Evolutionary conservation across 1,284 basidiomycete species (phyloP), one percentile per base, ranked within the genome.

Genomic region (Nidula niveotomentosa): DNA sequence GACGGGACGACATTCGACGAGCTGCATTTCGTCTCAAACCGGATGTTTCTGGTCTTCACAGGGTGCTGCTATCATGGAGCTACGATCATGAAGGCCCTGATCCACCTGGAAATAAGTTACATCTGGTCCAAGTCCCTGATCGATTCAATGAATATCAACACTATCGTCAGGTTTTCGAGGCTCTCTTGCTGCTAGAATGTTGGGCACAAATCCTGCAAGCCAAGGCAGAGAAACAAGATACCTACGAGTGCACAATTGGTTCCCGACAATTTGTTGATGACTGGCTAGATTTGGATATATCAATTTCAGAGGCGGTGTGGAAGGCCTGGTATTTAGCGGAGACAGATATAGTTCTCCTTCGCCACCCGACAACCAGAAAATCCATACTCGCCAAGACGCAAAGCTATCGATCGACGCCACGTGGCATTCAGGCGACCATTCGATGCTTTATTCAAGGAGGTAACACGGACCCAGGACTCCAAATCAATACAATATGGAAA

Each of bases 121-220:
- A 67, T 7, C 64, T 80, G 34, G 58, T 64, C 6, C 71, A 69
- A 3, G 79, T 96, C 3, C 90, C 91, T 0, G 81, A 85, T 49
- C 74, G 70, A 6, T 98, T 98, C 67, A 63, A 64, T 2, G 80
- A 83, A 55, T 81, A 86, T 52, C 68, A 76, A 4, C 83, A 94
- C 35, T 99, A 97, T 70, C 80, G 84, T 43, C 75, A 76, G 30
- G 77, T 89, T 30, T 94, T 97, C 65, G 86, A 94, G 61, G 94
- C 97, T 1, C 78, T 99, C n/a, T 77, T 98, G 23, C 74, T 96
- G 35, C 79, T 93, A 56, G 97, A 99, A 72, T 89, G 92, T 59
- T 98, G 97, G 96, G 86, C 91, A 34, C 94, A 98, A 65, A 81
- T 98, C 54, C 66, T 77, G 36, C 83, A 93, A 66, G 85, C 93